Evolutionary conservation across 108 stramenopile species (phyloP), one percentile per base, ranked within the genome.

Genomic region (Pseudonitzschia pungens): DNA sequence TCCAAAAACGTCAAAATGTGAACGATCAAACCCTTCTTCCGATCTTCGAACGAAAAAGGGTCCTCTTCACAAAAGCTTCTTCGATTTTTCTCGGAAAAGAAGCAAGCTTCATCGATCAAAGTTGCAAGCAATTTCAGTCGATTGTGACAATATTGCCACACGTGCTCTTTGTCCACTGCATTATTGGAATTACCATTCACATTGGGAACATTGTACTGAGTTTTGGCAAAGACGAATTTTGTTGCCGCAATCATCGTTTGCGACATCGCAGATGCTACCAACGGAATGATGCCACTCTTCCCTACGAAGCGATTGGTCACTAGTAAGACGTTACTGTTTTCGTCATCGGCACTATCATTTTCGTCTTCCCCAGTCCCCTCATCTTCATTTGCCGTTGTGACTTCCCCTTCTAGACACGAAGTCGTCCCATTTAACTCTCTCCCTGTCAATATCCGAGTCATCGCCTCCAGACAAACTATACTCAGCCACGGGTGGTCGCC

Each of bases 101-200:
- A 82, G 67, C 89, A 94, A 32, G 89, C 81, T 51, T 83, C 83
- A 72, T 94, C 93, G 29, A 91, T 77, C 18, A 92, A 53, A 32
- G 76, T 79, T 11, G 87, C 87, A 14, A 94, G 79, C 20, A 80
- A 31, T 15, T 76, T 68, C 40, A 84, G 70, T 53, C 86, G 71
- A 50, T 74, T 42, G 33, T 83, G 83, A 20, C 87, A 75, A 51
- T 85, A 81, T 0, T 68, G 5, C 26, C 77, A 64, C 45, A 48
- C 2, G 53, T 85, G 87, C 54, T 26, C 65, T n/a, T 57, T 26
- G 67, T 87, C 87, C 24, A 29, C 50, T 15, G 28, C 40, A 16
- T 32, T 16, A 20, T 58, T 14, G n/a, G 64, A 40, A 40, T 11
- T n/a, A 14, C 14, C 1, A 18, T 48, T 36, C 36, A 36, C 4